Evolutionary conservation across 2,329 filamentous ascomycete species (phyloP), one percentile per base, ranked within the genome.

Genomic region (Cladosporium colombiae): DNA sequence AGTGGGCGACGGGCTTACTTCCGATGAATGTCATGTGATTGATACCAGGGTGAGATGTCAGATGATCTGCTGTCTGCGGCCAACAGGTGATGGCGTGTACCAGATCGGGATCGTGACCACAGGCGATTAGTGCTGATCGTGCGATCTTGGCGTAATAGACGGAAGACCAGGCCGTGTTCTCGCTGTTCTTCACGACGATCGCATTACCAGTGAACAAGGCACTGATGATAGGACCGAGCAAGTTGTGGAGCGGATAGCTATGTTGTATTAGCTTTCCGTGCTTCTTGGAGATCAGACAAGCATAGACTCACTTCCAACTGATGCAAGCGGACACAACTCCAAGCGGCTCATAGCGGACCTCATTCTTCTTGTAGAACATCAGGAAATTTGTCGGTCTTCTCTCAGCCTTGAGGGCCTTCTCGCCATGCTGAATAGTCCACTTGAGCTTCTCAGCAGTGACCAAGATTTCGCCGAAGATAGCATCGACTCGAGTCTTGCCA

Each of bases 11-110:
- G 1, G 89, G 85, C 58, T 90, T 87, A 59, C 92, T 97, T 69
- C 95, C 95, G 25, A 99, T 98, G 80, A 99, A 99, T 21, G 95
- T 98, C 70, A 99, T 84, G 78, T 99, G 95, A 52, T 88, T 85
- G 74, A 99, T 91, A 31, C 84, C 87, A 0, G 90, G 89, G 77
- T 98, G 95, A 11, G 91, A 92, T 1, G 93, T 97, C 60, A 99
- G 82, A 74, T 93, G 86, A 58, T 87, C 85, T 0, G 95, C 95
- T 1, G 89, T 89, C 68, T 91, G 83, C 4, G 95, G 94, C 88
- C 95, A 96, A 83, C 94, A 97, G 27, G 91, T 88, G 56, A 97
- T 83, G 37, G 88, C 89, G 80, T 98, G 93, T 40, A 98, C 86
- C 6, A 99, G 85, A 62, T 91, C 84, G 0, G 91, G 87, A 68